Evolutionary conservation across 2,329 filamentous ascomycete species (phyloP), one percentile per base, ranked within the genome.

Genomic region (Alternaria triticimaculans): DNA sequence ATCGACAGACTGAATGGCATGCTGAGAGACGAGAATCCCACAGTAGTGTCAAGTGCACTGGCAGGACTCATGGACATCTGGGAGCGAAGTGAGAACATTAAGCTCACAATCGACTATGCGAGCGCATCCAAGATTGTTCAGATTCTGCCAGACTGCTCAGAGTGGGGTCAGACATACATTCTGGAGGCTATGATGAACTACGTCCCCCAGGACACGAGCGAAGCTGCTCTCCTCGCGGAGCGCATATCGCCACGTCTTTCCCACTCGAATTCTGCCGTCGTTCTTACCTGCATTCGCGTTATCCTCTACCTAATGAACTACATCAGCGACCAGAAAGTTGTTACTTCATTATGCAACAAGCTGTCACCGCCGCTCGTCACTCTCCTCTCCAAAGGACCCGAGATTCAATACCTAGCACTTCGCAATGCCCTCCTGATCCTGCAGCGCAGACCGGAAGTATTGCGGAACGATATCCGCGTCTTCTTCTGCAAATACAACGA

Each of bases 401-500:
- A 99, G 79, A 96, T 99, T n/a, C 96, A 99, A 79, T 99, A 99
- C 77, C 87, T 99, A 7, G 96, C 96, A 0, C 86, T 99, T 18
- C 87, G 96, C 67, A 99, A 99, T 77, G 96, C 96, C 0, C 86
- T 99, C 3, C 85, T 99, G 14, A 99, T 99, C 71, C 84, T 99
- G 56, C 96, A 99, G 80, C 87, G 95, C 72, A 87, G 95, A 60
- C 96, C 96, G 0, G 96, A 98, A 75, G 95, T 99, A 9, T 82
- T 99, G 58, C 89, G 94, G 67, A 98, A 97, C 80, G 96, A 99
- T 80, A 98, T 99, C 66, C 89, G 96, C 50, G 96, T 99, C 30
- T 99, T 99, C 83, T 99, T 99, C 82, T 99, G 96, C 89, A 99
- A 99, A 85, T 99, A 99, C 82, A 99, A 99, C 80, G 96, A 99